Evolutionary conservation across 768 basidiomycete species (phyloP).

Genomic region (Nidularia pulvinata): DNA sequence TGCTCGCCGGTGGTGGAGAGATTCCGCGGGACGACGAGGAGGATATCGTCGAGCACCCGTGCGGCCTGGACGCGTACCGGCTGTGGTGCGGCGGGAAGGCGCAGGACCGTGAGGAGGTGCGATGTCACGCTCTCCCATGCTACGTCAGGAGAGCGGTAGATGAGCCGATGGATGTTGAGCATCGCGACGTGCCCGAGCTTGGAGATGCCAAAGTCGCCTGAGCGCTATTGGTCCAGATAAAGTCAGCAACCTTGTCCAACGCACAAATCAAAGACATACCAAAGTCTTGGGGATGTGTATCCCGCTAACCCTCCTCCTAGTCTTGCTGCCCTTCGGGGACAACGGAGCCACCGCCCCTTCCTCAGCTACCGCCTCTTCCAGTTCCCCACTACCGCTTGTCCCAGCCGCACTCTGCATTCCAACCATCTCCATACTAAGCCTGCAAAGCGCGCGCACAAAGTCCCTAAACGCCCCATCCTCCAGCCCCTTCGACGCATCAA

Average conservation of each 20-base stretch:
- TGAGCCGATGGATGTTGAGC: slow-evolving; percentile 86
- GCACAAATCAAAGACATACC: slow-evolving; percentile 38
- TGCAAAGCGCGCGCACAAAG: slow-evolving; percentile 79
- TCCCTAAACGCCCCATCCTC: slow-evolving; percentile 82
- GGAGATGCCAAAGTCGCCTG: slow-evolving; percentile 92
- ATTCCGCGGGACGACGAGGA: slow-evolving; percentile 77
- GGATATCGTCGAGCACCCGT: slow-evolving; percentile 81
- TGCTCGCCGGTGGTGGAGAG: slow-evolving; percentile 53
- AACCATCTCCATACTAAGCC: slow-evolving; percentile 91
- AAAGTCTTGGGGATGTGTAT: slow-evolving; percentile 81
- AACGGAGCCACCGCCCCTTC: slow-evolving; percentile 10
- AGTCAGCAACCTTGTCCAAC: not conserved
- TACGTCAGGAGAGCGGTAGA: slow-evolving; percentile 78
- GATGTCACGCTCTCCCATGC: slow-evolving; percentile 84
- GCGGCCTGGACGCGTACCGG: slow-evolving; percentile 89
- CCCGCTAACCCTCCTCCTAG: slow-evolving; percentile 81
- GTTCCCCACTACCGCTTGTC: slow-evolving; percentile 24
- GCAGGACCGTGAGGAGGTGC: slow-evolving; percentile 80
- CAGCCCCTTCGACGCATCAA: slow-evolving; percentile 83
- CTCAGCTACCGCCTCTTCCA: slow-evolving; percentile 31
- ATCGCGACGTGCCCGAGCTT: slow-evolving; percentile 80
- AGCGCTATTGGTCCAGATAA: slow-evolving; percentile 47
- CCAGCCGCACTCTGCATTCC: slow-evolving; percentile 69
- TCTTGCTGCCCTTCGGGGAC: slow-evolving; percentile 39
- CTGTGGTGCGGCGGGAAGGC: slow-evolving; percentile 69